Base-by-base conservation (phyloP, 148 eudicot species). In the Nyssa sinensis region DNA sequence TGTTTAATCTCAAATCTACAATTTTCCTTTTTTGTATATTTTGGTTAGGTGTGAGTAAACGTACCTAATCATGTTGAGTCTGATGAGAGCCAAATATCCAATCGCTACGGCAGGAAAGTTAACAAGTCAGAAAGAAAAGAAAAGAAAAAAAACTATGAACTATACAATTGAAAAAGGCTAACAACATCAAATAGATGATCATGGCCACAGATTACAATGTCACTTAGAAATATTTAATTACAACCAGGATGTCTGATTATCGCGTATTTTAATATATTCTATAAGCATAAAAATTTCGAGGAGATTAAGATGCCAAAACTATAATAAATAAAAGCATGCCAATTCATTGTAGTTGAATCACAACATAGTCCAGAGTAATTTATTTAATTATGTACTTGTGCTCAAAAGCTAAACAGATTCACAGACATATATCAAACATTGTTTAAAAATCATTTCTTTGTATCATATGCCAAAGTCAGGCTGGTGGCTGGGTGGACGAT, bases 221-320 rank as follows among this genome's bases (percentile, higher is more conserved):
- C 78, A 66, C 78, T 66, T 24, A 5, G 21, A 60, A 35, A 39
- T 67, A 30, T 67, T 39, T 75, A 60, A 17, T 19, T 19, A 60
- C 57, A 39, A 23, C 5, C 69, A 78, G 44, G 76, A 72, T 78
- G 81, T 44, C 69, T 1, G 41, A 37, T 49, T 76, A 62, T 60
- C n/a, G 62, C 24, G 62, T 49, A 68, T 62, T 67, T 47, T 23
- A 6, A 7, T 28, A 35, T 66, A 37, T 37, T 30, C 17, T 59
- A 19, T 23, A 41, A 55, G 30, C 2, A 29, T 10, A 60, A 23
- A 68, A 49, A 68, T n/a, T 79, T 79, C 77, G 73, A 73, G 81
- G 77, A 78, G 77, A 74, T 78, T 78, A 78, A 62, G 77, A 78
- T 78, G 81, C 67, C 66, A 72, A 62, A 44, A 53, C 30, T 6